Evolutionary conservation across 148 eudicot genomes (phyloP), one percentile per base, ranked within the genome.

Genomic region (Rhododendron griersonianum): DNA sequence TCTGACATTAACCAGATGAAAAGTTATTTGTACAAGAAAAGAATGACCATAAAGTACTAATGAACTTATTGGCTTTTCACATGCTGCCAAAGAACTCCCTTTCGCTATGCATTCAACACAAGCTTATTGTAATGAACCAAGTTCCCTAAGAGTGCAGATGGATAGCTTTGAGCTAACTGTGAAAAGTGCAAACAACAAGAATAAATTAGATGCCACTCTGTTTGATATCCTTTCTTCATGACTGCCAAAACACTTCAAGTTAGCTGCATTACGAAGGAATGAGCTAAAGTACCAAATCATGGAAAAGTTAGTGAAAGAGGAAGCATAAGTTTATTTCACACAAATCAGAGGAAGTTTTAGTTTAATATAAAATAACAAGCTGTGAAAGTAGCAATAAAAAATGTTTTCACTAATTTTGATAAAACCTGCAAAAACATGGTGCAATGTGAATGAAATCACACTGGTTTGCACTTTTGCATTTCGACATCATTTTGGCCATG

Each of bases 1-100:
- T 95, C 95, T 95, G 88, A 86, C 89, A 77, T 75, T n/a, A 83
- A 19, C 55, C 25, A 50, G 9, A 79, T 41, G 61, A 8, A 75
- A 47, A 1, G 28, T 50, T 28, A 80, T n/a, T 0, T 44, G 45
- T 25, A 45, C 41, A 25, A 63, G 69, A 8, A 48, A 47, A 5
- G 18, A 14, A 3, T 28, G 33, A 59, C 35, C 21, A 57, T 18
- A 57, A 14, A 14, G 61, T 57, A 16, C 61, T 41, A n/a, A 63
- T 15, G 25, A 59, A 63, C 11, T 14, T 7, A 21, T 8, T 39
- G 13, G 7, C 4, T 19, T 2, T 33, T 76, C 16, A 16, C 18
- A 16, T 23, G 28, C 28, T 63, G 28, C 69, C 69, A 63, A 63
- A 23, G 69, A 63, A 63, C 44, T 15, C 44, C 78, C 82, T 50